Base-by-base conservation (phyloP, 345 rosid genomes). In the Gossypium arboreum region DNA sequence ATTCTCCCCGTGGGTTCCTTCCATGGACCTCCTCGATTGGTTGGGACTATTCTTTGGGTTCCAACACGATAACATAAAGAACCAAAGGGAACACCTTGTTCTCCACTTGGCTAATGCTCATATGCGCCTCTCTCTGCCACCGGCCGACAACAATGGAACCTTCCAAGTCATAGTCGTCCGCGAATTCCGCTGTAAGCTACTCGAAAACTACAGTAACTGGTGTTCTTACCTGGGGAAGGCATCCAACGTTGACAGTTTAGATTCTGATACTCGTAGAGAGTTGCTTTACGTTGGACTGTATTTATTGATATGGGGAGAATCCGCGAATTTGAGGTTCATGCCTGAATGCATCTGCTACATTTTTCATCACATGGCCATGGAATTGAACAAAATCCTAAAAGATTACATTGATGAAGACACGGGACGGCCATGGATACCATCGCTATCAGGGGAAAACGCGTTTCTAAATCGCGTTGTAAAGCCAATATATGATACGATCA, bases 301-400 rank as follows among this genome's bases (percentile, higher is more conserved):
- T 66, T 86, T 92, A 5, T 77, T 94, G 75, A 86, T 94, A 20
- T 94, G 98, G 98, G 98, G 98, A 7, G 98, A 94, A 75, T 78
- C 94, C 0, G 98, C 97, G 63, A 94, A 94, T 84, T 78, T 92
- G 2, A 78, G 98, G 66, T 92, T 94, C 72, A 86, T 92, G 86
- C 97, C 98, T 5, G 98, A 94, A 68, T 94, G 98, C 84, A 68
- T 94, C n/a, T 92, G 92, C 76, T 94, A 87, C 74, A 88, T 94
- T 12, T 94, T 91, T 24, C 98, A 94, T 59, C 85, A 94, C 67
- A 94, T 94, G 98, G 95, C 92, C 27, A 88, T 91, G 97, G 98
- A 94, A 27, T 76, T 94, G 73, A 92, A 94, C 68, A 91, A 90
- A 79, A 89, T 94, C 13, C 80, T 94, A 0, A 92, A 77, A 43